Base-by-base conservation (phyloP, 2,329 filamentous ascomycete species). In the Colletotrichum paranaense region DNA sequence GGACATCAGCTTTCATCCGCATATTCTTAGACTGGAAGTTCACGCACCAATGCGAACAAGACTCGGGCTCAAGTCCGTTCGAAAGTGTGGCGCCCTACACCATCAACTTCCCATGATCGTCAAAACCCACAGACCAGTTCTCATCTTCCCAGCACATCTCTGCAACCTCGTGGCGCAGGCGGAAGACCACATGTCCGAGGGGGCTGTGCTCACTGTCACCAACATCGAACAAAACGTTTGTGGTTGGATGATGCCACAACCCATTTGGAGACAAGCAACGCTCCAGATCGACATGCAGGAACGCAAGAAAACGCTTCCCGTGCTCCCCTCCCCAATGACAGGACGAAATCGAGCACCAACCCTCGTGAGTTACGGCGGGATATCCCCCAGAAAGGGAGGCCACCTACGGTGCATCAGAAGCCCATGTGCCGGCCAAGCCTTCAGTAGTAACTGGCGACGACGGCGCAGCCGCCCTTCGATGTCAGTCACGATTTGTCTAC, bases 91-190 rank as follows among this genome's bases (percentile, higher is more conserved):
- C 22, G 28, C 24, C 46, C 24, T 22, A 46, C 35, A 62, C 24
- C 8, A n/a, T 28, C 5, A 8, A 14, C 22, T 26, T 8, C 19
- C n/a, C 14, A 16, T 62, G 22, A 24, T 62, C 35, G 24, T 2
- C 35, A 12, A 12, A 35, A 65, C 49, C 26, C 52, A 64, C 35
- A 42, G 49, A 64, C 59, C 59, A 35, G 59, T 22, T 28, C 59
- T 19, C 35, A n/a, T 24, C 52, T 26, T n/a, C 14, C 16, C 38
- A n/a, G 46, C 62, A 19, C 32, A 22, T n/a, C 28, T 24, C 67
- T 66, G 68, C 68, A 28, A 42, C 55, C 59, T 46, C 62, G 32
- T 62, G 62, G 68, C 56, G 68, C 68, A 58, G 22, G 30, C 55
- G 60, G 62, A 52, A 42, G 30, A 26, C 30, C 30, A n/a, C n/a